A percentile compares a stretch with the other conserved stretches of the same genome.
phyloP scores from a whole-genome alignment of 139 green algal genomes.

The Chlorella vulgaris region DNA sequence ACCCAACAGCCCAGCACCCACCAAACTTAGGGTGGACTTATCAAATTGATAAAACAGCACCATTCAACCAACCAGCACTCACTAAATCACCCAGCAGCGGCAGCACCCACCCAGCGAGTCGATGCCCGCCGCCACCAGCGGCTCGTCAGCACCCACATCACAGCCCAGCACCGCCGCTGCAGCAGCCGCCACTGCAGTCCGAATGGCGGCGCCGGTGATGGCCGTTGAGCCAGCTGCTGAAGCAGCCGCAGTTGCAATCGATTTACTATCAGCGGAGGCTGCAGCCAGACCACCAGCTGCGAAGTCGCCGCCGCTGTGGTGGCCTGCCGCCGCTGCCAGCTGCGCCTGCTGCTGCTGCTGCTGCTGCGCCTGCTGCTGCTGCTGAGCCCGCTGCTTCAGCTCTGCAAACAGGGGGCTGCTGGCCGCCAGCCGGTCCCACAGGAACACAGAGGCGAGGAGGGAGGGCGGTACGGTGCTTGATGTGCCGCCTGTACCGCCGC shows the following conservation, averaged over 20 bases:
- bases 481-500: background rate
- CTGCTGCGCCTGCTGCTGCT: constrained; percentile 3
- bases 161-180: constrained; percentile 13
- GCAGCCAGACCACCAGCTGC: too few relatives aligned
- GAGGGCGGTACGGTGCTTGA: background rate
- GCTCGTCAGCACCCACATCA: background rate
- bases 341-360: background rate
- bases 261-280: too few relatives aligned
- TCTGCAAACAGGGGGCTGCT: constrained; percentile 22
- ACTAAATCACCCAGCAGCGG: background rate
- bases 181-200: background rate
- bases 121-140: constrained; percentile 51
- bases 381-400: background rate
- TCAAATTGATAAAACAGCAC: too few relatives aligned
- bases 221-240: background rate
- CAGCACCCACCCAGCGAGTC: constrained; percentile 67
- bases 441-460: constrained; percentile 37
- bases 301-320: too few relatives aligned
- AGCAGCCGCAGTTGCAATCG: too few relatives aligned
- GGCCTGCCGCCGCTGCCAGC: too few relatives aligned
- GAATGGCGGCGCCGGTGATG: background rate
- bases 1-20: too few relatives aligned
- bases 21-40: too few relatives aligned
- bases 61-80: background rate
- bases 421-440: constrained; percentile 31